Base-by-base conservation (phyloP, 495 filamentous ascomycete genomes). In the Immersiella caudata region DNA sequence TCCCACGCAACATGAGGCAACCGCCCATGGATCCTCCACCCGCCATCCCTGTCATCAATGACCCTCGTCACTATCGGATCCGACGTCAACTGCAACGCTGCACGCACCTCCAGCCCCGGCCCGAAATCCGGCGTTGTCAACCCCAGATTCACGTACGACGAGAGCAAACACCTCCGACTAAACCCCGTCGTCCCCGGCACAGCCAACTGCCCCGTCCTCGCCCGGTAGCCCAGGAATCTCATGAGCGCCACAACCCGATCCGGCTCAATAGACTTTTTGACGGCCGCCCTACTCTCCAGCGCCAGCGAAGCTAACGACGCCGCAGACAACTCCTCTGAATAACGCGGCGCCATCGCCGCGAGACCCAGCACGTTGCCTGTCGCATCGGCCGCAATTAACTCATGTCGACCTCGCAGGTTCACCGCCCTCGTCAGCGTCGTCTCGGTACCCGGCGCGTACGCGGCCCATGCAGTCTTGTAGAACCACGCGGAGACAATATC, bases 11-110 rank as follows among this genome's bases (percentile, higher is more conserved):
- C n/a, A 22, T 55, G 14, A 2, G 52, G 52, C 52, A 55, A 14
- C 52, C 52, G 14, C 6, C 52, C n/a, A 55, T 55, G 52, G 7
- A 55, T n/a, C 52, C 52, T 55, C 52, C 52, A 55, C 52, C 52
- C 52, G n/a, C 52, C 52, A 14, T 55, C 52, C 7, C 24, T 5
- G n/a, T 55, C 52, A 14, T 55, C 52, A 55, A 55, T 55, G 25
- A 55, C 52, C n/a, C 52, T 55, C n/a, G 52, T 55, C n/a, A 55
- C 52, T 1, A 55, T 55, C 52, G 52, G 52, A 26, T 55, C 52
- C 52, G 52, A 55, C 52, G 52, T 55, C 52, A 55, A 55, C 52
- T 55, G 52, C 52, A 55, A 14, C n/a, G 20, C 52, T n/a, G 52
- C 52, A 6, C 52, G 52, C 6, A 55, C 52, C 52, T 55, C 52